These are phyloP conservation scores for Phaseolus coccineus DNA, from an alignment of 331 rosid species.

Conservation along the genomic window DNA sequence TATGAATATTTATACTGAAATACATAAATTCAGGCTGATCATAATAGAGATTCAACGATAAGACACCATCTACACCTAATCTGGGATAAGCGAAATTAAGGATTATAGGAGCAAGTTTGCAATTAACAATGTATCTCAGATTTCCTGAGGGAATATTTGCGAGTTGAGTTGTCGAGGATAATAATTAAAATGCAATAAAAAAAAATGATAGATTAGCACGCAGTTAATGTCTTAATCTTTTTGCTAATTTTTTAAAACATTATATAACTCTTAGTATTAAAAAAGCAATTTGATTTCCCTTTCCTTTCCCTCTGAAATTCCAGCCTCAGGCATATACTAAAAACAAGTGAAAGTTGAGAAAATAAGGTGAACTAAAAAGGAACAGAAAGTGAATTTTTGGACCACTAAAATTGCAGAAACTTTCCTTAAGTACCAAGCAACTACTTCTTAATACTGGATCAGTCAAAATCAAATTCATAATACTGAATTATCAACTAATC, in stretches of 20 bases:
- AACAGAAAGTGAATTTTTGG: slow-evolving; percentile 9
- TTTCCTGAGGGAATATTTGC: slow-evolving; percentile 4
- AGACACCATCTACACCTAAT: slow-evolving; percentile 7
- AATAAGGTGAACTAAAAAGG: neutral
- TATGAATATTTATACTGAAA: neutral
- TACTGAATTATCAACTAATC: neutral
- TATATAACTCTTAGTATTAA: neutral
- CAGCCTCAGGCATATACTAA: neutral
- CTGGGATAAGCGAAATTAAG: slow-evolving; percentile 17
- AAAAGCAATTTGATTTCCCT: neutral
- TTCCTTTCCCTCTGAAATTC: slow-evolving; percentile 1
- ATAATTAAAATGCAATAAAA: neutral
- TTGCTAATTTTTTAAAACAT: neutral
- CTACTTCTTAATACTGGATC: neutral
- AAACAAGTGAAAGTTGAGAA: slow-evolving; percentile 2
- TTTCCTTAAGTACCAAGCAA: slow-evolving; percentile 7
- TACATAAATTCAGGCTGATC: slow-evolving; percentile 6
- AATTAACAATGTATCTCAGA: neutral
- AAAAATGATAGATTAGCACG: neutral
- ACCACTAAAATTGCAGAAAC: slow-evolving; percentile 14
- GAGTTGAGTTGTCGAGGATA: neutral
- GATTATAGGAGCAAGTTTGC: neutral
- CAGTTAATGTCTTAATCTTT: neutral
- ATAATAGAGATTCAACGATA: slow-evolving; percentile 7
- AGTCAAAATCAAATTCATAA: slow-evolving; percentile 19